Base-by-base conservation (phyloP, 352 stramenopile genomes). In the Globisporangium uncinulatum region DNA sequence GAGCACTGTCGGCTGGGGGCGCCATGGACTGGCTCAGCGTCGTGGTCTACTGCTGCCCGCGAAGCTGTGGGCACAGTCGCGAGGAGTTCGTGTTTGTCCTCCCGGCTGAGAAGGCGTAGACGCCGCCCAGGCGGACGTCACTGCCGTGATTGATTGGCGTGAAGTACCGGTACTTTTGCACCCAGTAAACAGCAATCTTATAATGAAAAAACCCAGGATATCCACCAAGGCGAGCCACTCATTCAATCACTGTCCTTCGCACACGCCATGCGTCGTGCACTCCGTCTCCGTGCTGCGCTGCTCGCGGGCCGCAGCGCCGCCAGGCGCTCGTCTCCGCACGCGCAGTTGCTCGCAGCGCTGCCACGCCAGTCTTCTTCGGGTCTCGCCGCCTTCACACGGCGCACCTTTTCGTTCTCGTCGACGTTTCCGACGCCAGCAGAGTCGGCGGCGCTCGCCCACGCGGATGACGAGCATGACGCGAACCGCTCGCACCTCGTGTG, bases 21-120 rank as follows among this genome's bases (percentile, higher is more conserved):
- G 80, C 80, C 37, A 94, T 92, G 82, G 84, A 94, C 37, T 94
- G 84, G 84, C 63, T 87, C 34, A 89, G 80, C 51, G 70, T 92
- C 11, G 60, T 90, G 14, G 70, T 94, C 8, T 94, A 86, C 60
- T 86, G 79, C 42, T 94, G 84, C 49, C 76, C 82, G 8, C 64
- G 63, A 37, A 92, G 82, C 59, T 94, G 84, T 54, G 20, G 62
- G 10, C 63, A 63, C 7, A 88, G 80, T 56, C 66, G 68, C 34
- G 79, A 89, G 36, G 84, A 94, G 57, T 86, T 87, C 47, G 59
- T 89, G 15, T 79, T 79, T 58, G 78, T 92, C 14, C 60, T 91
- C 44, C 77, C 79, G 21, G 66, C 65, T 3, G 54, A 61, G 31
- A 65, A 59, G 49, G 15, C 59, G 50, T 56, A 47, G 50, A n/a